These are phyloP conservation scores for Rhodotorula kratochvilovae DNA, from an alignment of 768 basidiomycete species.

Conservation along the genomic window DNA sequence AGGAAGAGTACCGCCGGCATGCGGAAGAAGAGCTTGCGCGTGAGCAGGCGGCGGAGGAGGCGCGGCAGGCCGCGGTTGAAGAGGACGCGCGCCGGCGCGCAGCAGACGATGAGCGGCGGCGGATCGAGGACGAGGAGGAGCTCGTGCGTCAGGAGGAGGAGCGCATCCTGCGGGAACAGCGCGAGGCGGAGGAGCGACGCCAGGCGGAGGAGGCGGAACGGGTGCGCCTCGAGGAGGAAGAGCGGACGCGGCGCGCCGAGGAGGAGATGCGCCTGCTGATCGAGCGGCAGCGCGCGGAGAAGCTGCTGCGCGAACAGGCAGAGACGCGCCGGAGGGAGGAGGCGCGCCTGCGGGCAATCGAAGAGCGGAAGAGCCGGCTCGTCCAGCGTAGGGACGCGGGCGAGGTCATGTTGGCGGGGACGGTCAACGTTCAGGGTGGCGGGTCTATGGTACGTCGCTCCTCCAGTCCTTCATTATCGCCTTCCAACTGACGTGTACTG, in stretches of 20 bases:
- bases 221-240: conserved; percentile 6
- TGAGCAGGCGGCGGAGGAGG: conserved; percentile 5
- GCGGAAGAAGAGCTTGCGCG: conserved; percentile 26
- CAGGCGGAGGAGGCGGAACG: neutral
- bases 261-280: conserved; percentile 31
- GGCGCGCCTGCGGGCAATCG: neutral
- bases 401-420: conserved; percentile 24
- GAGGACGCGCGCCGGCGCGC: neutral
- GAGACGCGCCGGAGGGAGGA: conserved; percentile 1
- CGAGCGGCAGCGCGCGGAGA: conserved; percentile 17
- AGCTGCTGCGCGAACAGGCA: conserved; percentile 21
- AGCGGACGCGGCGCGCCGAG: conserved; percentile 14
- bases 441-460: conserved; percentile 16
- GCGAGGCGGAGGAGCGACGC: neutral
- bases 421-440: conserved; percentile 26
- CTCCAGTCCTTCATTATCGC: neutral
- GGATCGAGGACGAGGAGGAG: conserved; percentile 6
- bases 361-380: neutral
- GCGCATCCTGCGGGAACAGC: neutral
- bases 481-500: no score
- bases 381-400: neutral
- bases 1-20: conserved; percentile 24
- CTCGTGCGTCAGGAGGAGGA: neutral
- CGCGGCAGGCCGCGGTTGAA: neutral
- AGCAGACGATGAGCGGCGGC: neutral